Conservation (phyloP, 345 rosid genomes). For the Clausena lansium region DNA sequence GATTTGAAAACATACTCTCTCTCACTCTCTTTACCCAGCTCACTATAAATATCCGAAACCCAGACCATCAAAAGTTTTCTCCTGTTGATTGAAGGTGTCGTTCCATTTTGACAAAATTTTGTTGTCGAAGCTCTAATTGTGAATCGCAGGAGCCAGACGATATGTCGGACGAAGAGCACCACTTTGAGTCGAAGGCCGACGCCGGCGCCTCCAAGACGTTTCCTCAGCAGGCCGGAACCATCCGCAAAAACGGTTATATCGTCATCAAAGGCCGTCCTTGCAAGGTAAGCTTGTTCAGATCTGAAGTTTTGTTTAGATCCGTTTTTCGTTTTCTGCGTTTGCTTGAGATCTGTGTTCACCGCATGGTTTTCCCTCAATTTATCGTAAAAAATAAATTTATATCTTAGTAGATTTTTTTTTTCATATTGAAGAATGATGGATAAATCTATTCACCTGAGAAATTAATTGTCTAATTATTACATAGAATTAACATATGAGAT, state of each 20-base stretch:
- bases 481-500: background rate
- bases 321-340: background rate
- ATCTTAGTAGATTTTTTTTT: no score
- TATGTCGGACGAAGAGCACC: slow-evolving; percentile 74
- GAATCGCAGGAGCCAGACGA: background rate
- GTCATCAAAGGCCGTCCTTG: slow-evolving; percentile 64
- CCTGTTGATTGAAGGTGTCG: no score
- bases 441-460: no score
- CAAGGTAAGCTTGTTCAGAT: slow-evolving; percentile 36
- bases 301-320: background rate
- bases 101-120: background rate
- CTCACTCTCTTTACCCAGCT: background rate
- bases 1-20: background rate
- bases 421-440: no score
- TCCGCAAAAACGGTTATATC: slow-evolving; percentile 63
- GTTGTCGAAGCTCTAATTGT: background rate
- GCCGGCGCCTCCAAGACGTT: slow-evolving; percentile 73
- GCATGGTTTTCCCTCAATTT: background rate
- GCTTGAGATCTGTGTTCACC: background rate
- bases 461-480: no score
- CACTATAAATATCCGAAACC: slow-evolving; percentile 1
- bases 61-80: background rate
- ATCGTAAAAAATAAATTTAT: no score
- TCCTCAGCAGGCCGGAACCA: slow-evolving; percentile 70
- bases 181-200: slow-evolving; percentile 64